These are phyloP conservation scores for Cadophora sp. DNA, from an alignment of 2,329 filamentous ascomycete species.

Conservation along the genomic window DNA sequence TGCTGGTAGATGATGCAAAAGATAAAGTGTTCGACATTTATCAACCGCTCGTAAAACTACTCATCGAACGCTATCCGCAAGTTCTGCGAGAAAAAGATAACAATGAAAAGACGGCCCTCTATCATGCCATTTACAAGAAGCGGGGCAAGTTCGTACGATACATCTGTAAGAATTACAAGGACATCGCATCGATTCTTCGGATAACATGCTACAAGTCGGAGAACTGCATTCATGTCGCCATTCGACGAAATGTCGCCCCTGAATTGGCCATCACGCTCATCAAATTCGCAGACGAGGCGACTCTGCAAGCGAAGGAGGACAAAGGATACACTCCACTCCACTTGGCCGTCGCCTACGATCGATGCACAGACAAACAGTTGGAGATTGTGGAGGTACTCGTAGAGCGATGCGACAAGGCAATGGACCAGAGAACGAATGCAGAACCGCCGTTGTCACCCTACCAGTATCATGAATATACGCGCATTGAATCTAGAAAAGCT, in stretches of 20 bases:
- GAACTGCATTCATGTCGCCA: constrained; percentile 29
- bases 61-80: constrained; percentile 15
- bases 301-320: constrained; percentile 23
- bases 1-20: constrained; percentile 16
- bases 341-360: constrained; percentile 28
- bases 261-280: constrained; percentile 23
- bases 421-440: constrained; percentile 20
- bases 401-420: constrained; percentile 19
- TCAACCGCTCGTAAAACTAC: constrained; percentile 21
- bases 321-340: constrained; percentile 30
- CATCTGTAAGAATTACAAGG: constrained; percentile 25
- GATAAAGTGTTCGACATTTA: constrained; percentile 21
- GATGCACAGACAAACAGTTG: constrained; percentile 25
- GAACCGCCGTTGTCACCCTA: constrained; percentile 23
- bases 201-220: constrained; percentile 21
- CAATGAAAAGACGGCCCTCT: constrained; percentile 34
- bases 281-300: constrained; percentile 16
- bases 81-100: constrained; percentile 27
- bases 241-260: constrained; percentile 16
- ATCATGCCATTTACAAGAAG: constrained; percentile 31
- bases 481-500: constrained; percentile 13
- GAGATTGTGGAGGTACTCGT: constrained; percentile 28
- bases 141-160: constrained; percentile 22
- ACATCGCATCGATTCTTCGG: constrained; percentile 25
- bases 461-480: constrained; percentile 26